Evolutionary conservation across 106 monocot genomes (phyloP).

Genomic region (Dendrobium nobile): DNA sequence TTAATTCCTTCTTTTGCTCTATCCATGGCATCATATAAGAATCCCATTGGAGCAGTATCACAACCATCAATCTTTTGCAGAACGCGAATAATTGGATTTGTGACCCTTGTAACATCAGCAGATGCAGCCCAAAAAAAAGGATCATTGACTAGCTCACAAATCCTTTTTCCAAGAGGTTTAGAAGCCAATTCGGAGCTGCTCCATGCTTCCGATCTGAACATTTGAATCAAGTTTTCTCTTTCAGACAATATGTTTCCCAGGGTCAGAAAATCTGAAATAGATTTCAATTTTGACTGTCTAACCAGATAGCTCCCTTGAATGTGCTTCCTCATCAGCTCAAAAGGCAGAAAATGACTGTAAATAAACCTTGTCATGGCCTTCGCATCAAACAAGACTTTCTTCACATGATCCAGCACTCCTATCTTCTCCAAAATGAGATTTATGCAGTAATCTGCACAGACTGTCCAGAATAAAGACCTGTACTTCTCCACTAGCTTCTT

Average conservation of each 20-base stretch:
- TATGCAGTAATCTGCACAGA: conserved; percentile 65
- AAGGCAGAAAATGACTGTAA: conserved; percentile 41
- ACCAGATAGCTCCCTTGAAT: conserved; percentile 40
- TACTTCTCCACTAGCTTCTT: conserved; percentile 50
- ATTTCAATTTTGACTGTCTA: conserved; percentile 33
- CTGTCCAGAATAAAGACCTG: conserved; percentile 38
- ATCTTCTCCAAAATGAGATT: conserved; percentile 62
- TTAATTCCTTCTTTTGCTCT: conserved; percentile 59
- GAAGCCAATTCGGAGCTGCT: conserved; percentile 36
- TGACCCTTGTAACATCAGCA: conserved; percentile 42
- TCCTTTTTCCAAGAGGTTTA: conserved; percentile 25
- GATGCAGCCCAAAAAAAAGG: conserved; percentile 60
- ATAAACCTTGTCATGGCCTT: conserved; percentile 57
- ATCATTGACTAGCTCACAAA: conserved; percentile 36
- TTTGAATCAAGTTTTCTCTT: conserved; percentile 44
- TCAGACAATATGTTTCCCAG: conserved; percentile 44
- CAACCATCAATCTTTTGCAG: conserved; percentile 28
- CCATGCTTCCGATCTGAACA: conserved; percentile 55
- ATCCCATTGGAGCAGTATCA: conserved; percentile 46
- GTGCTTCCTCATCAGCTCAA: conserved; percentile 40
- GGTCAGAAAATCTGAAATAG: conserved; percentile 42
- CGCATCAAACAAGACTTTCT: conserved; percentile 30
- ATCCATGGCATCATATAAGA: conserved; percentile 84
- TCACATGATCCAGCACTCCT: conserved; percentile 40
- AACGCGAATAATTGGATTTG: conserved; percentile 46